Conservation (phyloP, 139 green algal genomes). For the Tetradesmus obliquus region DNA sequence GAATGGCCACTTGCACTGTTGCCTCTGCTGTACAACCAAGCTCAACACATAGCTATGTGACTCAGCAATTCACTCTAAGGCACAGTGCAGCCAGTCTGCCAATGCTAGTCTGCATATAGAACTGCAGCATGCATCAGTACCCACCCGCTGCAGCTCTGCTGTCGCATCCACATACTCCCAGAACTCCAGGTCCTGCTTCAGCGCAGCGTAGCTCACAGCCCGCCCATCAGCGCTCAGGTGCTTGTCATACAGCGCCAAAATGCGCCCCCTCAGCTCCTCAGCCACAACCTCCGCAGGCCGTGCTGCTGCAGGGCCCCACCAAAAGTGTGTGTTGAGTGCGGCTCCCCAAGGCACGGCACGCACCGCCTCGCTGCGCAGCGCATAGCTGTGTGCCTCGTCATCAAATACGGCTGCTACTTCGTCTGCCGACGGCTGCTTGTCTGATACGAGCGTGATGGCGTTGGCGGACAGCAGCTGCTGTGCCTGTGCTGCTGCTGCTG, state of each 20-base stretch:
- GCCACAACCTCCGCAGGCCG: slow-evolving; percentile 72
- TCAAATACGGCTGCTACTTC: background rate
- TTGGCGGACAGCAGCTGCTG: slow-evolving; percentile 52
- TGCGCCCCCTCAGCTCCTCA: slow-evolving; percentile 62
- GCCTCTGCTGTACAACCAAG: too few relatives aligned
- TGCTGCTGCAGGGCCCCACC: slow-evolving; percentile 66
- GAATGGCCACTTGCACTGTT: too few relatives aligned
- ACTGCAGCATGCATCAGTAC: background rate
- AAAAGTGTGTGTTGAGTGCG: slow-evolving; percentile 56
- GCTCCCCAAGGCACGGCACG: slow-evolving; percentile 19
- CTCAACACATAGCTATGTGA: too few relatives aligned
- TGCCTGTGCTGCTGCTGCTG: slow-evolving; percentile 12
- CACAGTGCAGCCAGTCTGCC: too few relatives aligned
- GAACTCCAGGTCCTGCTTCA: slow-evolving; percentile 74
- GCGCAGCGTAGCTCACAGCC: slow-evolving; percentile 74
- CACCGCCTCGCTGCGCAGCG: slow-evolving; percentile 6
- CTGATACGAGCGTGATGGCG: slow-evolving; percentile 27
- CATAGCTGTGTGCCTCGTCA: background rate
- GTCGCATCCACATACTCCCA: slow-evolving; percentile 72
- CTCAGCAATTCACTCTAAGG: too few relatives aligned
- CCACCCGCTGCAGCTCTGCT: slow-evolving; percentile 79
- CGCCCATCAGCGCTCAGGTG: slow-evolving; percentile 63
- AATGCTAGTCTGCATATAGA: too few relatives aligned
- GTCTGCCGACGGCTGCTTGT: background rate
- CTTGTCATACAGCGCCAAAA: slow-evolving; percentile 84